phyloP scores from a whole-genome alignment of 2,329 filamentous ascomycete genomes.

The Fusarium temperatum region DNA sequence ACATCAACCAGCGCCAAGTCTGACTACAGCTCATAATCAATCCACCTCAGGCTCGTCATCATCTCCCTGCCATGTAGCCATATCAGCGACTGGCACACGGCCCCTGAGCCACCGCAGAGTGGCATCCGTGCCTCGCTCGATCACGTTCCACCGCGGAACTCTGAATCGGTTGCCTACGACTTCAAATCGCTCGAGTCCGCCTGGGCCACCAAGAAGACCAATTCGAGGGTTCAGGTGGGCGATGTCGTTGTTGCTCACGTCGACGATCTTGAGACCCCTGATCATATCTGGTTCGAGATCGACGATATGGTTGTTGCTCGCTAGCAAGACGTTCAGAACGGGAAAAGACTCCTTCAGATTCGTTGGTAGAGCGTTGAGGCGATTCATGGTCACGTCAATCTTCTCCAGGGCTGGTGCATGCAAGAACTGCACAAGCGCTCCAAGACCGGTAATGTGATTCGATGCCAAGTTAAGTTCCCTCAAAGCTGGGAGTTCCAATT shows the following conservation, averaged over 20 bases:
- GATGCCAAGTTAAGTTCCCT: constrained; percentile 79
- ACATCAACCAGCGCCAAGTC: background rate
- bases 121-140: constrained; percentile 88
- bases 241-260: constrained; percentile 84
- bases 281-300: constrained; percentile 79
- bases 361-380: constrained; percentile 74
- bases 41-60: constrained; percentile 49
- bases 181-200: constrained; percentile 72
- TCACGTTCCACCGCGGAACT: constrained; percentile 83
- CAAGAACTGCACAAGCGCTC: constrained; percentile 71
- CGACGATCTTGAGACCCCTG: constrained; percentile 72
- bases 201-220: constrained; percentile 75
- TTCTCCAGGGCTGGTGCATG: constrained; percentile 79
- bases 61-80: constrained; percentile 63
- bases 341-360: constrained; percentile 74
- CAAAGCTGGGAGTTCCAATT: constrained; percentile 75
- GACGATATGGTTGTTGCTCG: constrained; percentile 80
- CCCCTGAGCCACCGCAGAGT: constrained; percentile 83
- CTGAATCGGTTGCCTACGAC: constrained; percentile 88
- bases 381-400: constrained; percentile 84
- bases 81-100: constrained; percentile 72
- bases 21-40: constrained; percentile 4
- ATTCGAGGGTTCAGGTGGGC: constrained; percentile 81
- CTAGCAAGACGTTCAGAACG: constrained; percentile 73
- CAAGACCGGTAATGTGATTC: constrained; percentile 77